phyloP scores from a whole-genome alignment of 164 flowering plant species.

The Vitis riparia region DNA sequence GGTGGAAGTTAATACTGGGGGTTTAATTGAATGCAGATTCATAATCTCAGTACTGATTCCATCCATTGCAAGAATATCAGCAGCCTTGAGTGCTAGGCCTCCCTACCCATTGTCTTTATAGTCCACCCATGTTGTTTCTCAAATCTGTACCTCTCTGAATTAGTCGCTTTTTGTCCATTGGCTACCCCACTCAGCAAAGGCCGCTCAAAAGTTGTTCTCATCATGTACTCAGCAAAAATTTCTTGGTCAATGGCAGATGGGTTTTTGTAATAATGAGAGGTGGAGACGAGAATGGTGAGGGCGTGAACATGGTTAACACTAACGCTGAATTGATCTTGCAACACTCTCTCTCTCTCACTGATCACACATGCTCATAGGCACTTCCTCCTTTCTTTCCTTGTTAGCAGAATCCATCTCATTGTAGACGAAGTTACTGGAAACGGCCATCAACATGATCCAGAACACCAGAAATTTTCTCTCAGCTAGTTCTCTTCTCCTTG shows the following conservation, averaged over 20 bases:
- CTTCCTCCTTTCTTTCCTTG: conserved; percentile 63
- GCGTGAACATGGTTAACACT: conserved; percentile 95
- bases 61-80: too few relatives aligned
- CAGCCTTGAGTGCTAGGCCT: conserved; percentile 20
- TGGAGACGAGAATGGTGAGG: conserved; percentile 82
- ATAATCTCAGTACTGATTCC: too few relatives aligned
- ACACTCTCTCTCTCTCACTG: conserved; percentile 87
- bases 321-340: conserved; percentile 90
- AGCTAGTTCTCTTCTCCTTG: too few relatives aligned
- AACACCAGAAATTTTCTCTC: conserved; percentile 27
- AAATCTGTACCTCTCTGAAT: conserved; percentile 70
- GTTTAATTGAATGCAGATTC: too few relatives aligned
- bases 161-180: conserved; percentile 70
- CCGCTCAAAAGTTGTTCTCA: conserved; percentile 83
- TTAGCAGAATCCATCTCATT: conserved; percentile 41
- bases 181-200: conserved; percentile 90
- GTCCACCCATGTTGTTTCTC: conserved; percentile 85
- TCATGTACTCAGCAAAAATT: conserved; percentile 88
- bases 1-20: too few relatives aligned
- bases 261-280: conserved; percentile 69
- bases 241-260: conserved; percentile 94
- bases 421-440: conserved; percentile 33
- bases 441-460: conserved; percentile 42
- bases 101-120: conserved; percentile 79
- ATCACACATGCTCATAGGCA: conserved; percentile 76